Evolutionary conservation across 73 alveolate genomes (phyloP).

Genomic region (Symbiodinium natans): DNA sequence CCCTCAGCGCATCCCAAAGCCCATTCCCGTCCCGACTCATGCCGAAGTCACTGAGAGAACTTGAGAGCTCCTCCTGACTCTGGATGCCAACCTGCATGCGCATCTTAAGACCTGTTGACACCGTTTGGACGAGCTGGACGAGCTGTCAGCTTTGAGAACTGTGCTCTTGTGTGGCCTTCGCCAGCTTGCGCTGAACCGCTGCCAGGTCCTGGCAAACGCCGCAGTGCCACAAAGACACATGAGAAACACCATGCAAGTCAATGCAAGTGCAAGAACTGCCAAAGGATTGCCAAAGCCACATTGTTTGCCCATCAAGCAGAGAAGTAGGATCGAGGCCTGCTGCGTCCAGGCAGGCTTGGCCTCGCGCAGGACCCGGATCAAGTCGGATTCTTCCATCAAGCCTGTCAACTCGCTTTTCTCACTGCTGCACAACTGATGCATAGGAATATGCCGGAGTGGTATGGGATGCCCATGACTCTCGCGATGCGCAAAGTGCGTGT

Average conservation of each 20-base stretch:
- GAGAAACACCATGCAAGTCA: too few species aligned
- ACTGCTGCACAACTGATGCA: too few species aligned
- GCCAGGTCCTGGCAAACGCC: constrained; percentile 18
- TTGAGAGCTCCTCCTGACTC: neutral
- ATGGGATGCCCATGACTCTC: neutral
- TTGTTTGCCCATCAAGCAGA: neutral
- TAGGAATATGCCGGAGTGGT: too few species aligned
- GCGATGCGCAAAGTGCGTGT: neutral
- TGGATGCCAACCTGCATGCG: constrained; percentile 8
- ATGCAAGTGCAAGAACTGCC: too few species aligned
- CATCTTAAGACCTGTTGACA: too few species aligned
- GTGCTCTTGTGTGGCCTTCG: neutral
- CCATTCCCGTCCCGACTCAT: too few species aligned
- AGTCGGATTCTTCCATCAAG: neutral
- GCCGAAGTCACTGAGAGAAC: neutral
- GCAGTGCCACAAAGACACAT: neutral
- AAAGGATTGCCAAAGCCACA: too few species aligned
- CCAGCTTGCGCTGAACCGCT: constrained; percentile 74
- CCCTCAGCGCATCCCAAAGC: too few species aligned
- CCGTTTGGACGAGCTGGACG: too few species aligned
- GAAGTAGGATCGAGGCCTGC: neutral
- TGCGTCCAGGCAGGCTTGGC: constrained; percentile 1
- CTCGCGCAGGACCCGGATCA: neutral
- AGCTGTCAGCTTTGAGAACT: too few species aligned
- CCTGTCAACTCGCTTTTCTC: neutral